Base-by-base conservation (phyloP, 1,139 yeast species). In the Nakaseomyces bracarensis region DNA sequence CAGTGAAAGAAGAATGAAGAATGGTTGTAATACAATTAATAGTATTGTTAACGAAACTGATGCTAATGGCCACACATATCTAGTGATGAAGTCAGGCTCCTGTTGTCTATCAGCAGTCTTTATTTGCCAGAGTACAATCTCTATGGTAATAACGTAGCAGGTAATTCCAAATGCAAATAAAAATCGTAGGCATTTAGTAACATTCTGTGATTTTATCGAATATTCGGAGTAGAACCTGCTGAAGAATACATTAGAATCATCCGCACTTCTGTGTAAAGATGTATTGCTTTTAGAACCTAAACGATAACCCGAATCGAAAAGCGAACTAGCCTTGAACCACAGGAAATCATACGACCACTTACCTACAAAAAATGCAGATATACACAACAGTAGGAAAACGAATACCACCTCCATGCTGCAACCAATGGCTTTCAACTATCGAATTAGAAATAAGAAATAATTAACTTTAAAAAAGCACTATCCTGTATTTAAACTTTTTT, bases 21-120 rank as follows among this genome's bases (percentile, higher is more conserved):
- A 53, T 1, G 70, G 70, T 36, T 65, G 69, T 3, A 63, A 35
- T 25, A 54, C 33, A 6, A 57, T 53, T 21, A 57, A 37, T 3
- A 52, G 43, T 10, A 51, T 27, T 1, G 58, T 50, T 25, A 60
- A 42, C 2, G 43, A 25, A 14, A 47, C 33, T 1, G 60, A 53
- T 5, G 51, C 43, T 6, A 53, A 19, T 4, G 62, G 61, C 64
- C 64, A 60, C 10, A 58, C 41, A 27, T 43, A 43, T 9, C 33
- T 43, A 3, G 60, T 53, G 11, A 55, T 46, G 26, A 53, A 43
- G 30, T 49, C 55, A 3, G 50, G 54, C 9, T 43, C 40, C 29
- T 49, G 46, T n/a, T 44, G 43, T 15, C 23, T 31, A 35, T 55
- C 57, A 9, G 56, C 54, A 3, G 51, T 51, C 36, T 51, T 50